These are phyloP conservation scores for Rhizopogon vesiculosus DNA, from an alignment of 768 basidiomycete genomes.

Conservation along the genomic window DNA sequence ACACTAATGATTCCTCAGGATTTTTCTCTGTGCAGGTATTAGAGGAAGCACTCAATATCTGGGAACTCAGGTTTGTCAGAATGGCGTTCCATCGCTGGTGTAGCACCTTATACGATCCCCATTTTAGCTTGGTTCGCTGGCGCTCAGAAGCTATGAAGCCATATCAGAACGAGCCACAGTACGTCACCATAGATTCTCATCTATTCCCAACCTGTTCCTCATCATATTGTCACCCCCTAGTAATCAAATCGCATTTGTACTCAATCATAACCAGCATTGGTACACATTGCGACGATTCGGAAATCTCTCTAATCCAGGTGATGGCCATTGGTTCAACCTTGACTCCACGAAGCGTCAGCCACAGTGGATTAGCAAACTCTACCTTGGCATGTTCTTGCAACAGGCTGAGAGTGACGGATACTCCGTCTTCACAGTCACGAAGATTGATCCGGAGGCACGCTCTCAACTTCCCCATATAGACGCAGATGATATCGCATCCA, in stretches of 20 bases:
- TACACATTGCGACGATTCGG: conserved; percentile 84
- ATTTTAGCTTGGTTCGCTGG: conserved; percentile 73
- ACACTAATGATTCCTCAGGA: conserved; percentile 36
- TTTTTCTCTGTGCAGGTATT: conserved; percentile 93
- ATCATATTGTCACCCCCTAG: conserved; percentile 32
- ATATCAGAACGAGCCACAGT: conserved; percentile 78
- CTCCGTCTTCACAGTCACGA: conserved; percentile 74
- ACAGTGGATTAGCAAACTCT: conserved; percentile 80
- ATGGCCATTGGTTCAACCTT: conserved; percentile 85
- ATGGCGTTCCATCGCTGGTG: conserved; percentile 2
- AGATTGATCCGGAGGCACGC: conserved; percentile 49
- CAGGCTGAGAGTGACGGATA: conserved; percentile 86
- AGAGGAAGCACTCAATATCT: conserved; percentile 78
- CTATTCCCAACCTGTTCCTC: background rate
- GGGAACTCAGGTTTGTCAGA: conserved; percentile 66
- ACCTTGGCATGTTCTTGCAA: conserved; percentile 81
- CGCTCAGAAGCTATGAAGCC: conserved; percentile 76
- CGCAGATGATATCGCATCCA: conserved; percentile 67
- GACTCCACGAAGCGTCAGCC: conserved; percentile 70
- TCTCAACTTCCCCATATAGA: conserved; percentile 59
- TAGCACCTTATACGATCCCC: conserved; percentile 5
- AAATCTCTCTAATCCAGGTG: conserved; percentile 33
- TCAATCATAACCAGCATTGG: conserved; percentile 88
- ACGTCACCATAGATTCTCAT: conserved; percentile 16
- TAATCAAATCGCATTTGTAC: conserved; percentile 79